Conservation (phyloP, 2,329 filamentous ascomycete genomes). For the Penicillium sp. region DNA sequence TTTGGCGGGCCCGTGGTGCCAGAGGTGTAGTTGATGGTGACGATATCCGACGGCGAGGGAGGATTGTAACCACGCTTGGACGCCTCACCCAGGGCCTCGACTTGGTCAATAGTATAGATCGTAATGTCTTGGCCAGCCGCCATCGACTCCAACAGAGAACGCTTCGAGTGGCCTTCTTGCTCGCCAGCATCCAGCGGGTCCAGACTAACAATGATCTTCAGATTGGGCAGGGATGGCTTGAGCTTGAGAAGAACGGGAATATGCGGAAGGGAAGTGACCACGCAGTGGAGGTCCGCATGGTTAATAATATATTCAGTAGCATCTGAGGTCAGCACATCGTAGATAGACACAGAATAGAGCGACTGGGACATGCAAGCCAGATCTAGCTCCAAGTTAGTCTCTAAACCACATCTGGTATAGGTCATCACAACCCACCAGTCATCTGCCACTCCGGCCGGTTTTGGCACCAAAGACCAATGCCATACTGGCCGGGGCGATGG, state of each 20-base stretch:
- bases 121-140: slow-evolving; percentile 70
- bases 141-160: slow-evolving; percentile 69
- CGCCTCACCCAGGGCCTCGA: slow-evolving; percentile 74
- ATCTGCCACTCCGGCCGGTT: slow-evolving; percentile 90
- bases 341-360: slow-evolving; percentile 87
- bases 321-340: slow-evolving; percentile 90
- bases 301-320: slow-evolving; percentile 95
- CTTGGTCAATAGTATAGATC: slow-evolving; percentile 74
- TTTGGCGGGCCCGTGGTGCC: slow-evolving; percentile 64
- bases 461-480: slow-evolving; percentile 79
- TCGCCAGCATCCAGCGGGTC: slow-evolving; percentile 82
- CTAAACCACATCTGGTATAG: slow-evolving; percentile 68
- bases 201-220: slow-evolving; percentile 85
- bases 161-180: slow-evolving; percentile 72
- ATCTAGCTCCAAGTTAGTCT: slow-evolving; percentile 54
- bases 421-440: slow-evolving; percentile 52
- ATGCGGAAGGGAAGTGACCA: slow-evolving; percentile 76
- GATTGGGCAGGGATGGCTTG: slow-evolving; percentile 67
- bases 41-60: slow-evolving; percentile 69
- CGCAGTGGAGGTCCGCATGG: slow-evolving; percentile 71
- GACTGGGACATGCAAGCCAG: slow-evolving; percentile 82
- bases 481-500: slow-evolving; percentile 61
- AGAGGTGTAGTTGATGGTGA: slow-evolving; percentile 71
- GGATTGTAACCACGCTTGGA: slow-evolving; percentile 68
- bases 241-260: slow-evolving; percentile 79